Percentiles rank a stretch among this genome's conserved stretches.
phyloP scores from a whole-genome alignment of 306 rosid genomes.

The Pyrus betulifolia region DNA sequence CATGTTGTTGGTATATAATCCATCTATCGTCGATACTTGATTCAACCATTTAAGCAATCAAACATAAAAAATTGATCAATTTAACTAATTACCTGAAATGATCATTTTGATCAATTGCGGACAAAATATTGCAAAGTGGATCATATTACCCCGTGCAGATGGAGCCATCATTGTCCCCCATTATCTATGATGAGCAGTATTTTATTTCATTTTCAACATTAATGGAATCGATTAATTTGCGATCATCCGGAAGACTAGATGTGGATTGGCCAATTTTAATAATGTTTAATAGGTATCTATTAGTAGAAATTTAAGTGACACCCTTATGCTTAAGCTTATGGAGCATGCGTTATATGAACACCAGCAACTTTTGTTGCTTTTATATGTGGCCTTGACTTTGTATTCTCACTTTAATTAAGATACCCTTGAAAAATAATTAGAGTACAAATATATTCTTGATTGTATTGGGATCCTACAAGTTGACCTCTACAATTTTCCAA shows the following conservation, averaged over 20 bases:
- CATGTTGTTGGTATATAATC: too few relatives aligned
- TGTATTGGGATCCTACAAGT: not conserved
- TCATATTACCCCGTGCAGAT: not conserved
- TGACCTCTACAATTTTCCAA: too few relatives aligned
- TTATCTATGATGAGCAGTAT: not conserved
- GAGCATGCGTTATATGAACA: not conserved
- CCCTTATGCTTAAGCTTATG: not conserved
- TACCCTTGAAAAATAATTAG: not conserved
- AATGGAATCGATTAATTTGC: not conserved
- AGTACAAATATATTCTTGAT: not conserved
- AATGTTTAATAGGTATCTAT: not conserved
- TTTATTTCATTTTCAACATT: not conserved
- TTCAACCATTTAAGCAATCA: too few relatives aligned
- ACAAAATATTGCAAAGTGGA: not conserved
- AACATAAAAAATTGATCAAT: too few relatives aligned
- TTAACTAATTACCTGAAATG: too few relatives aligned
- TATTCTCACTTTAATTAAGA: not conserved
- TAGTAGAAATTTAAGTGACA: not conserved
- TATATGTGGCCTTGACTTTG: not conserved
- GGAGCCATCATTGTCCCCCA: slow-evolving; percentile 15
- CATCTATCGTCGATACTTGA: too few relatives aligned
- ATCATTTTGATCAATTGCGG: too few relatives aligned
- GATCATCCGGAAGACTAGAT: not conserved
- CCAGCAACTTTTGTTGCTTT: not conserved
- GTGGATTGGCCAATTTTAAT: not conserved